Conservation (phyloP, 2,329 filamentous ascomycete genomes). For the Fusarium poae region DNA sequence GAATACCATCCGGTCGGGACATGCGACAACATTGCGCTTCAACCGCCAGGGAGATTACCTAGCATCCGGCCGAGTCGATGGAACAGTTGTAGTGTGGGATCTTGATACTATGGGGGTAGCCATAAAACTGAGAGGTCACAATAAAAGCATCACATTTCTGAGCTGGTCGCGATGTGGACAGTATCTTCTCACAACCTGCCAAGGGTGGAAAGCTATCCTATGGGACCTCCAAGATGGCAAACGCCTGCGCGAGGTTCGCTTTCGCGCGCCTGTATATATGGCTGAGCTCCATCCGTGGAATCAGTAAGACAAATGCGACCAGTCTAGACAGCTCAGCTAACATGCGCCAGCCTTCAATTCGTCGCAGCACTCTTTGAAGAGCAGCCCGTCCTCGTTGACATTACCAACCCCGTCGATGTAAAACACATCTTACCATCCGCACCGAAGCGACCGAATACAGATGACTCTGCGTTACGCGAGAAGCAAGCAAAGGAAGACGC, state of each 20-base stretch:
- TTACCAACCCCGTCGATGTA: slow-evolving; percentile 75
- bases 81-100: slow-evolving; percentile 95
- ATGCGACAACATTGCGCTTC: slow-evolving; percentile 81
- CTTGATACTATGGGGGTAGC: slow-evolving; percentile 97
- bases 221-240: slow-evolving; percentile 86
- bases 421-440: slow-evolving; percentile 85
- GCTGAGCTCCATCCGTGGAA: slow-evolving; percentile 94
- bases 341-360: slow-evolving; percentile 73
- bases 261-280: slow-evolving; percentile 94
- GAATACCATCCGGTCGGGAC: slow-evolving; percentile 81
- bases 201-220: slow-evolving; percentile 95
- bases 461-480: slow-evolving; percentile 79
- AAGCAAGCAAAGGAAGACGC: slow-evolving; percentile 93
- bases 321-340: slow-evolving; percentile 36
- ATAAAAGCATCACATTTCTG: slow-evolving; percentile 90
- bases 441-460: slow-evolving; percentile 78
- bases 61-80: slow-evolving; percentile 92
- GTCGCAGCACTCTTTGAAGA: slow-evolving; percentile 95
- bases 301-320: slow-evolving; percentile 66
- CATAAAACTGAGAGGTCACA: slow-evolving; percentile 92
- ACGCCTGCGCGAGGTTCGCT: slow-evolving; percentile 85
- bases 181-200: slow-evolving; percentile 91
- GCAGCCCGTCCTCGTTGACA: slow-evolving; percentile 87
- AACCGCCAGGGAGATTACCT: slow-evolving; percentile 95
- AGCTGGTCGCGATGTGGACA: slow-evolving; percentile 95